Conservation (phyloP, 1,139 yeast genomes). For the Saccharomyces hybrid region DNA sequence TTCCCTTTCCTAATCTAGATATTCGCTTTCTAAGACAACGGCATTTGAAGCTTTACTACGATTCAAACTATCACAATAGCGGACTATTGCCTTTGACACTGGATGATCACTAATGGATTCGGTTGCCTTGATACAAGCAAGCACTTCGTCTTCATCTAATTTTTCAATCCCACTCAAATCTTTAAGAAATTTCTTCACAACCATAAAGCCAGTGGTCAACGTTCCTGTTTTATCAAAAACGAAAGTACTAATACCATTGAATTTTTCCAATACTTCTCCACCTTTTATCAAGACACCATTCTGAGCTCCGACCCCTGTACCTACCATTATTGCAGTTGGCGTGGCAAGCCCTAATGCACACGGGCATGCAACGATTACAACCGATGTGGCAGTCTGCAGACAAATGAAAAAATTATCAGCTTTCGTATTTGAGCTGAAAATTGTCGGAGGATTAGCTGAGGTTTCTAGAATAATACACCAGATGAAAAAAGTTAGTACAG, state of each 20-base stretch:
- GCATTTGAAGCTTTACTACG: conserved; percentile 19
- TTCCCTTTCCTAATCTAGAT: conserved; percentile 74
- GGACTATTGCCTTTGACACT: conserved; percentile 60
- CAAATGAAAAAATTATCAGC: conserved; percentile 62
- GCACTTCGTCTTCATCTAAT: conserved; percentile 9
- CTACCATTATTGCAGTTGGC: conserved; percentile 98
- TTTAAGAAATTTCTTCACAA: conserved; percentile 33
- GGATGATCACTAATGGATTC: conserved; percentile 85
- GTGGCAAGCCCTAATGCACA: conserved; percentile 96
- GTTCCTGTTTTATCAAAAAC: conserved; percentile 97
- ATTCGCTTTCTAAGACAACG: conserved; percentile 37
- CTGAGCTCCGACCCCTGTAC: conserved; percentile 91
- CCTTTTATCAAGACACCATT: conserved; percentile 90
- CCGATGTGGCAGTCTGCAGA: conserved; percentile 80
- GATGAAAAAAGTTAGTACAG: conserved; percentile 54
- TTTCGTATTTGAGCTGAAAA: conserved; percentile 41
- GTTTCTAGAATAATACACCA: conserved; percentile 49
- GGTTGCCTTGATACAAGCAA: conserved; percentile 41
- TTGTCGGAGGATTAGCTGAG: conserved; percentile 42
- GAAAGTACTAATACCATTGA: conserved; percentile 56
- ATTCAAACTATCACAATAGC: conserved; percentile 26
- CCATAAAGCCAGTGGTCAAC: conserved; percentile 78
- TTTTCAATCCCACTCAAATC: conserved; percentile 4
- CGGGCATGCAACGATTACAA: conserved; percentile 95
- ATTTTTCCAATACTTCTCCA: conserved; percentile 77